Evolutionary conservation across 2,329 filamentous ascomycete genomes (phyloP), one percentile per base, ranked within the genome.

Genomic region (Verticillium nubilum): DNA sequence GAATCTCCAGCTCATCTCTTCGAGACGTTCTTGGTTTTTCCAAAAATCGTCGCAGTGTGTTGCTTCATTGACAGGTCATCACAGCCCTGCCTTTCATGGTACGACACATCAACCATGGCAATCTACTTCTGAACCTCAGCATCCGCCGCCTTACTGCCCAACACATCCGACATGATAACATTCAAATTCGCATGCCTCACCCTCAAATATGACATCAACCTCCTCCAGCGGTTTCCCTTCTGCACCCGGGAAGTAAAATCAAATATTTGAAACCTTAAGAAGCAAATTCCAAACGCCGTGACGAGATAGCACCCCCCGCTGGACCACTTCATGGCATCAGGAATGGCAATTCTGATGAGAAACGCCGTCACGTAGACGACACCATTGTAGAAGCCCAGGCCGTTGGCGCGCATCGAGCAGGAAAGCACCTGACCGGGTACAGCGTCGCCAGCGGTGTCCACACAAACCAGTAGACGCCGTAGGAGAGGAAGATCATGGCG

Each of bases 211-310:
- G 6, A 67, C 50, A 58, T 89, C 86, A 68, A 88, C 82, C 66
- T 89, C 86, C 68, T 89, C 86, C 1, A 88, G 75, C 1, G 78
- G 79, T 42, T 80, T 78, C 62, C 67, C 66, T 60, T 76, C 72
- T 0, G 79, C 80, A 67, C 85, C 82, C 0, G 82, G 81, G 62
- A 81, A 82, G 64, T 81, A 77, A 61, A 82, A 72, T 66, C 77
- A 82, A 15, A 82, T 53, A 15, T 28, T 28, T 3, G 52, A 26
- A 1, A 53, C 52, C 52, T 53, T 26, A 26, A 53, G 9, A 12
- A 53, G 52, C 52, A 53, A 26, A 26, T 53, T 53, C 52, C 52
- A 53, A 53, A 53, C 25, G 52, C 52, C 2, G 52, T 53, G 52
- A 53, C 19, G 7, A 53, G 52, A 17, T 53, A 53, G 26, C 28